These are phyloP conservation scores for Tolypocladium ophioglossoides DNA, from an alignment of 2,329 filamentous ascomycete species.

Conservation along the genomic window DNA sequence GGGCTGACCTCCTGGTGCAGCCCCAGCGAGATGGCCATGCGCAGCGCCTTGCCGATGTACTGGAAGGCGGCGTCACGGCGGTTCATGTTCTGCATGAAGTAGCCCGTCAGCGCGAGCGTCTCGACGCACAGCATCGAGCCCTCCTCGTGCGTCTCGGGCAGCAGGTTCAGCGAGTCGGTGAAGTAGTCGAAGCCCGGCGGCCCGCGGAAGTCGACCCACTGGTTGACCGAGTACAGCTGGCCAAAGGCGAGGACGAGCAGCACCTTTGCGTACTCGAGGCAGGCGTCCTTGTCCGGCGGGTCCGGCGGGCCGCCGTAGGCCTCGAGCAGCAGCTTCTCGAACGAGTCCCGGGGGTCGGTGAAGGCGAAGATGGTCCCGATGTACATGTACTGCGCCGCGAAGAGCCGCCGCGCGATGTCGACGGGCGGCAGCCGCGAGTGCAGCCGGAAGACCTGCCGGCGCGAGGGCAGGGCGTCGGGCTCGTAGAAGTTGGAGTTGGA, in stretches of 20 bases:
- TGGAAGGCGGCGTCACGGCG: conserved; percentile 43
- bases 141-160: conserved; percentile 45
- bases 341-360: conserved; percentile 30
- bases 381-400: conserved; percentile 41
- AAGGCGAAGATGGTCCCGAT: conserved; percentile 49
- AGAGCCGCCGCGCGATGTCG: conserved; percentile 38
- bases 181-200: conserved; percentile 47
- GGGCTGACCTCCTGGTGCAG: conserved; percentile 41
- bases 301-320: conserved; percentile 33
- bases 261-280: conserved; percentile 39
- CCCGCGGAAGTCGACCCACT: conserved; percentile 39
- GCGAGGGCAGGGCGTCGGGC: conserved; percentile 20
- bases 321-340: conserved; percentile 31
- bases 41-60: conserved; percentile 41
- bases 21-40: conserved; percentile 46
- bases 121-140: conserved; percentile 44
- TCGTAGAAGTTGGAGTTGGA: conserved; percentile 22
- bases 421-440: conserved; percentile 33
- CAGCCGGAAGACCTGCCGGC: conserved; percentile 12
- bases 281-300: conserved; percentile 31
- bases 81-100: conserved; percentile 48
- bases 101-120: conserved; percentile 41
- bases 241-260: conserved; percentile 44
- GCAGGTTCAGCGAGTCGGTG: conserved; percentile 35
- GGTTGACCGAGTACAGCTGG: conserved; percentile 46